A percentile compares a stretch with the other conserved stretches of the same genome.
Conservation (phyloP, 495 filamentous ascomycete species). For the Neurospora sp. region DNA sequence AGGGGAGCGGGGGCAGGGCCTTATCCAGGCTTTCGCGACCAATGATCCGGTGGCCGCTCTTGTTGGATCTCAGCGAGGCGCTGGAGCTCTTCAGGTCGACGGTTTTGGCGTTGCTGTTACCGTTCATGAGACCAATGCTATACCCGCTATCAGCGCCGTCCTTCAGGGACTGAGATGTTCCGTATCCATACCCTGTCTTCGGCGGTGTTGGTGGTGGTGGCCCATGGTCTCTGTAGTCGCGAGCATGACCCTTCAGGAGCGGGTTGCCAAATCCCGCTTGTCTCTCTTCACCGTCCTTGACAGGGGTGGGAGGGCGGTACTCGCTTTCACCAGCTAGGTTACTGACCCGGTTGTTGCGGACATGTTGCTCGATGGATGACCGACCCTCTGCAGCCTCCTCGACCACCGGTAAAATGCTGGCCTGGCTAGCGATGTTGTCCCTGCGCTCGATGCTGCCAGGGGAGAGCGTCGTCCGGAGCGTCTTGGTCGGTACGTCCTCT, state of each 20-base stretch:
- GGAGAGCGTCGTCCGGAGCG: slow-evolving; percentile 38
- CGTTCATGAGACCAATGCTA: slow-evolving; percentile 10
- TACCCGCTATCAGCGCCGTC: slow-evolving; percentile 30
- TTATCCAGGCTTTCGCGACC: slow-evolving; percentile 41
- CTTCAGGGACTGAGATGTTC: slow-evolving; percentile 18
- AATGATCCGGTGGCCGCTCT: slow-evolving; percentile 15
- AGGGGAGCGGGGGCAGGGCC: slow-evolving; percentile 44
- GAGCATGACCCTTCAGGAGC: slow-evolving; percentile 26
- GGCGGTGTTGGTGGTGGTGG: slow-evolving; percentile 33
- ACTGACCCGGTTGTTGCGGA: slow-evolving; percentile 30
- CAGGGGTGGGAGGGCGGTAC: slow-evolving; percentile 30
- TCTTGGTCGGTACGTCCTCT: slow-evolving; percentile 37
- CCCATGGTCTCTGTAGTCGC: slow-evolving; percentile 22
- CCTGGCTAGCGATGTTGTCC: slow-evolving; percentile 39
- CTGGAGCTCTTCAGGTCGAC: slow-evolving; percentile 14
- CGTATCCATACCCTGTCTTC: slow-evolving; percentile 26
- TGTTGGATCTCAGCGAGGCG: slow-evolving; percentile 19
- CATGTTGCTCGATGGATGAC: slow-evolving; percentile 47
- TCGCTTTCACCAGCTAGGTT: slow-evolving; percentile 30
- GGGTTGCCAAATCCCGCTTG: slow-evolving; percentile 34
- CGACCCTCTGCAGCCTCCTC: slow-evolving; percentile 80
- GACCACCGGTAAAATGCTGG: slow-evolving; percentile 76
- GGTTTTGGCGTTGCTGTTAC: slow-evolving; percentile 1
- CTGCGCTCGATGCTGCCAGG: slow-evolving; percentile 42
- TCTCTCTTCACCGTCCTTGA: slow-evolving; percentile 28